phyloP scores from a whole-genome alignment of 345 rosid genomes.

The Pistacia vera region DNA sequence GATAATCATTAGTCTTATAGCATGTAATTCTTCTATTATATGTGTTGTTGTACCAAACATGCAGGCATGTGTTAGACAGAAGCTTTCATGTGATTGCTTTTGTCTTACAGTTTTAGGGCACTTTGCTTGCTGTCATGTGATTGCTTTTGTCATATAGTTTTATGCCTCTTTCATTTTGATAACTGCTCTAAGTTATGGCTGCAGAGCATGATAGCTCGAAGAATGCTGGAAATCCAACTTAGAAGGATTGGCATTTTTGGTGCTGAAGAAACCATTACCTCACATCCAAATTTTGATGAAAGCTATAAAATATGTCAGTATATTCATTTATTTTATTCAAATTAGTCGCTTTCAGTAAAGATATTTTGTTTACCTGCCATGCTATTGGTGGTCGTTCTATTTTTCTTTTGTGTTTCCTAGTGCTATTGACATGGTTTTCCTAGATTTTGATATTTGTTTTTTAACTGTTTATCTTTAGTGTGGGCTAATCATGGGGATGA shows the following conservation, averaged over 20 bases:
- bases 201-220: constrained; percentile 97
- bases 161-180: constrained; percentile 20
- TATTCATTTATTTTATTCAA: constrained; percentile 4
- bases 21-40: background rate
- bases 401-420: background rate
- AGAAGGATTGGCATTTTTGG: constrained; percentile 82
- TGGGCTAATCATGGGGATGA: constrained; percentile 99
- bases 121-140: constrained; percentile 22
- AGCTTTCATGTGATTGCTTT: constrained; percentile 21
- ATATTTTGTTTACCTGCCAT: no score
- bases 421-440: constrained; percentile 9
- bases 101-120: constrained; percentile 12
- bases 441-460: constrained; percentile 12
- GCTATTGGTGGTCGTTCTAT: background rate
- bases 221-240: constrained; percentile 85
- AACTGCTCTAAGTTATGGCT: constrained; percentile 20
- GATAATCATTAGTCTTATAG: background rate
- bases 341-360: constrained; percentile 14
- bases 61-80: background rate
- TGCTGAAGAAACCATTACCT: constrained; percentile 91
- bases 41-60: background rate
- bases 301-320: constrained; percentile 81
- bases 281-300: constrained; percentile 83
- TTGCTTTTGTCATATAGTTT: constrained; percentile 16
- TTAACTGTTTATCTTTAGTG: constrained; percentile 52